Evolutionary conservation across 768 basidiomycete genomes (phyloP).

Genomic region (Russula sp.): DNA sequence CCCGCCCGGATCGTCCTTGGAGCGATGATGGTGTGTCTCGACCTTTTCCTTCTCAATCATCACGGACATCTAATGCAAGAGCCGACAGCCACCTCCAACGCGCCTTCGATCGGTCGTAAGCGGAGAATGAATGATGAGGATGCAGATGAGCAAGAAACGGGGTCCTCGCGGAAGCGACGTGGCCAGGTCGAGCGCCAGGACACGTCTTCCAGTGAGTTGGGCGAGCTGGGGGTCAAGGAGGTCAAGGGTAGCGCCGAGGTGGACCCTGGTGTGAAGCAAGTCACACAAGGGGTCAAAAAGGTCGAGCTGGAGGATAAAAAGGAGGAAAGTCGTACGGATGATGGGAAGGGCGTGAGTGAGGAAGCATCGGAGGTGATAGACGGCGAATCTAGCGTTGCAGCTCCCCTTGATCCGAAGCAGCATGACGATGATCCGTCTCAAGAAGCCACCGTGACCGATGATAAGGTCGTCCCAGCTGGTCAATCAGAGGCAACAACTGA

Average conservation of each 20-base stretch:
- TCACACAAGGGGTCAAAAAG: constrained; percentile 65
- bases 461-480: neutral
- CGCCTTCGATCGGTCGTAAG: constrained; percentile 65
- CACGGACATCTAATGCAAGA: constrained; percentile 12
- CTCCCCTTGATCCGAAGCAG: constrained; percentile 12
- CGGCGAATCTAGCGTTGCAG: constrained; percentile 5
- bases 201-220: constrained; percentile 27
- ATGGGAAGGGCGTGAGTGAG: constrained; percentile 5
- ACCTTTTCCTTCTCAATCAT: constrained; percentile 17
- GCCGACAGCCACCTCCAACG: constrained; percentile 64
- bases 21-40: constrained; percentile 56
- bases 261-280: constrained; percentile 58
- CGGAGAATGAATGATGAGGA: constrained; percentile 52
- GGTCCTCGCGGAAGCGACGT: constrained; percentile 30
- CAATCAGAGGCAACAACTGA: constrained; percentile 18
- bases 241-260: constrained; percentile 44
- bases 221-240: constrained; percentile 35
- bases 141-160: constrained; percentile 33
- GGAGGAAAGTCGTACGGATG: constrained; percentile 7
- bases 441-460: constrained; percentile 9
- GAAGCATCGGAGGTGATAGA: constrained; percentile 2
- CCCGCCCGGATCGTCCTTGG: constrained; percentile 73
- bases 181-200: constrained; percentile 26
- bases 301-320: constrained; percentile 55
- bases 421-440: constrained; percentile 15